Conservation (phyloP, 2,329 filamentous ascomycete species). For the Leptographium lundbergii region DNA sequence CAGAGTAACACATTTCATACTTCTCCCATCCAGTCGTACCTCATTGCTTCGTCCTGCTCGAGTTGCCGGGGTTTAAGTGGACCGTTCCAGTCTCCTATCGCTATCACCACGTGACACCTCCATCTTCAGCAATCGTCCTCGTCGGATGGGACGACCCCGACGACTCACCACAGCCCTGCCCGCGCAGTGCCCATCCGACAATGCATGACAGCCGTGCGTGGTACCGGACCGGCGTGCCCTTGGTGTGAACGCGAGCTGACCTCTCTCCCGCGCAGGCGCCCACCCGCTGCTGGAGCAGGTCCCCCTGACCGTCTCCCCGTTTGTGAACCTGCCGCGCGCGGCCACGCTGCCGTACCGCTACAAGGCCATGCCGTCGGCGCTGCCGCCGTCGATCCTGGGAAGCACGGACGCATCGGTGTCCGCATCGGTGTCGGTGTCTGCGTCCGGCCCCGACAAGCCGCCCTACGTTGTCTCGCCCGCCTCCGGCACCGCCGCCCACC, state of each 20-base stretch:
- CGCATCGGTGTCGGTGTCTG: conserved; percentile 19
- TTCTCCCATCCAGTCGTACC: no score
- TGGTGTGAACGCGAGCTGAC: conserved; percentile 8
- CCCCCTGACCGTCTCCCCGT: conserved; percentile 85
- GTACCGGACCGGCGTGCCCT: not conserved
- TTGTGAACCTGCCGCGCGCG: conserved; percentile 78
- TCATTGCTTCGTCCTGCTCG: no score
- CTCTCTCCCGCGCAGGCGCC: conserved; percentile 38
- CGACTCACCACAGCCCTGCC: not conserved
- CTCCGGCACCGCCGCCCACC: conserved; percentile 73
- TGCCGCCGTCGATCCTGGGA: conserved; percentile 55
- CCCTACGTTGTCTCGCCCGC: conserved; percentile 68
- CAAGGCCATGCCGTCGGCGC: conserved; percentile 73
- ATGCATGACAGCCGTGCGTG: not conserved
- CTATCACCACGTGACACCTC: not conserved
- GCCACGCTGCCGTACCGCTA: conserved; percentile 94
- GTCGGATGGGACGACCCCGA: not conserved
- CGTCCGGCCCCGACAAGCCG: conserved; percentile 26
- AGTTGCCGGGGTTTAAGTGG: no score
- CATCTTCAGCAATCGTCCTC: not conserved
- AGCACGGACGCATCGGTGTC: conserved; percentile 18
- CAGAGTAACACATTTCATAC: no score
- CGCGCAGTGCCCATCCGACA: not conserved
- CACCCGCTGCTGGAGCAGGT: conserved; percentile 87
- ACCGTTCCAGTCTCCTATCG: no score